These are phyloP conservation scores for Vaccinium darrowii DNA, from an alignment of 148 eudicot genomes.

Conservation along the genomic window DNA sequence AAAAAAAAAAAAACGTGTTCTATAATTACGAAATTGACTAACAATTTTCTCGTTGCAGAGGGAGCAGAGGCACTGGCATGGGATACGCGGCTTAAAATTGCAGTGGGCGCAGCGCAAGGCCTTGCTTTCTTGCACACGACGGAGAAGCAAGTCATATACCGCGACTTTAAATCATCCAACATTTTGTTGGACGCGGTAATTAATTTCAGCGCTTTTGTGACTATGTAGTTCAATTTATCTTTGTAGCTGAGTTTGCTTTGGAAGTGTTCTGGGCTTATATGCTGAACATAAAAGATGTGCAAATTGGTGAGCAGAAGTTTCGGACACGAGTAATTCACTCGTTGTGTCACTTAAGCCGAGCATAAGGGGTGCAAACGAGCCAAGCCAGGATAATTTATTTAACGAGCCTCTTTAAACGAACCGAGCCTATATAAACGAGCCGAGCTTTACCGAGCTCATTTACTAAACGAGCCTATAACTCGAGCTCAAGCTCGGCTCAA, in stretches of 20 bases:
- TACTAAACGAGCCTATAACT: too few species aligned
- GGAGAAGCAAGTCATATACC: conserved; percentile 74
- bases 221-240: not conserved
- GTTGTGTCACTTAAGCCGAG: not conserved
- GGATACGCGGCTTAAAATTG: conserved; percentile 62
- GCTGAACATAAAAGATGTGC: too few species aligned
- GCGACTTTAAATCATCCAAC: conserved; percentile 89
- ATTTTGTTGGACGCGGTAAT: conserved; percentile 65
- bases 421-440: too few species aligned
- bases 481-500: too few species aligned
- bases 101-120: conserved; percentile 78
- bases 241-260: not conserved
- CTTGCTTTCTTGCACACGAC: conserved; percentile 73
- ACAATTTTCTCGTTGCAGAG: conserved; percentile 29
- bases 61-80: conserved; percentile 59
- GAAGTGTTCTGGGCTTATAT: too few species aligned
- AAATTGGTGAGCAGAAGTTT: too few species aligned
- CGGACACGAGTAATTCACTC: too few species aligned
- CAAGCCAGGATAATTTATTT: too few species aligned
- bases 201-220: not conserved
- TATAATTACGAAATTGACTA: not conserved
- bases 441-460: too few species aligned
- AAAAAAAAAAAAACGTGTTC: not conserved
- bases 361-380: too few species aligned
- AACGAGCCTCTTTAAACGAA: too few species aligned